These are phyloP conservation scores for Protea cynaroides DNA, from an alignment of 164 flowering plant species.

Conservation along the genomic window DNA sequence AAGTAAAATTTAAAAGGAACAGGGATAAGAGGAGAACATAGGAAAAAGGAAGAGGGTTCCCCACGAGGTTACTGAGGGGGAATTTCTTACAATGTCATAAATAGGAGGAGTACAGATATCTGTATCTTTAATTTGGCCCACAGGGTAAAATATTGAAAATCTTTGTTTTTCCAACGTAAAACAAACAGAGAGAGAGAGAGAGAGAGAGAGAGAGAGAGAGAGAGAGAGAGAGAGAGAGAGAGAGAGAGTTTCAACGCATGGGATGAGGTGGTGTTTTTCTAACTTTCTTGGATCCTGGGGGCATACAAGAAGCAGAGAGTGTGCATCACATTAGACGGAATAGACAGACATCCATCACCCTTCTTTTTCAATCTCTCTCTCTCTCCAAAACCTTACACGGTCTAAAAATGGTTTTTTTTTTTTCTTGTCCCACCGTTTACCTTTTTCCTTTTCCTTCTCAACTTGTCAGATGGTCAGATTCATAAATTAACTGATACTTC, in stretches of 20 bases:
- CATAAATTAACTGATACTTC: neutral
- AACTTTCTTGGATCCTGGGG: neutral
- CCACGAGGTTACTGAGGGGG: no score
- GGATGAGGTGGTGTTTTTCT: neutral
- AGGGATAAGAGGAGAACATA: neutral
- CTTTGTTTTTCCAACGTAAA: no score
- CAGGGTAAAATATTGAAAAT: no score
- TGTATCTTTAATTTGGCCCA: no score
- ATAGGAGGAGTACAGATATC: no score
- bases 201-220: neutral
- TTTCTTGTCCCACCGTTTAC: no score
- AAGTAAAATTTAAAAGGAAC: neutral
- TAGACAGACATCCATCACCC: no score
- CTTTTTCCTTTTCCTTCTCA: neutral
- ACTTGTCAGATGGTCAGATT: neutral
- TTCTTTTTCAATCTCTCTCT: no score
- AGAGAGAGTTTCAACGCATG: neutral
- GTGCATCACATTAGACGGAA: neutral
- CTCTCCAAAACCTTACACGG: no score
- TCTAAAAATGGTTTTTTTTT: no score
- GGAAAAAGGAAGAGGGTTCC: no score
- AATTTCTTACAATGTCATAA: no score
- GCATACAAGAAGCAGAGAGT: neutral
- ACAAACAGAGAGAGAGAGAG: neutral
- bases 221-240: neutral